Base-by-base conservation (phyloP, 2,329 filamentous ascomycete species). In the Sarocladiaceae sp. region DNA sequence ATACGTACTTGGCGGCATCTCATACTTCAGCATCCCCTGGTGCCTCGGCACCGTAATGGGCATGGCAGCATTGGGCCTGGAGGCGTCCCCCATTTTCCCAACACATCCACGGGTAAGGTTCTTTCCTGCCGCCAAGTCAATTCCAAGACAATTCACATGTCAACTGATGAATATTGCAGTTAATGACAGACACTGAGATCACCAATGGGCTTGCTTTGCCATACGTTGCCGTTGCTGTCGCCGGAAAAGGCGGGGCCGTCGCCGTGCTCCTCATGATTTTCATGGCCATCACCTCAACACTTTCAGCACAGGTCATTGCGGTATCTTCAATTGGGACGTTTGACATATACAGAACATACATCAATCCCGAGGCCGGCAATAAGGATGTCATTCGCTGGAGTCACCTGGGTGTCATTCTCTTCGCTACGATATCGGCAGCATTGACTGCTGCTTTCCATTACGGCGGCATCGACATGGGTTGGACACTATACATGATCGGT, bases 11-110 rank as follows among this genome's bases (percentile, higher is more conserved):
- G 90, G 90, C 4, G 90, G 90, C 25, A 77, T 95, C 1, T 84
- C 80, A 50, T 95, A 89, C 89, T 94, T 95, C 59, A 89, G 90
- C 1, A 92, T 95, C 51, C 90, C 90, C 1, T 94, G 87, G 84
- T 3, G 8, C 13, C 23, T 26, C 83, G 4, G 88, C 90, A 94
- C 87, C 1, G 94, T 89, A 2, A 88, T 94, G 84, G 90, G 90
- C 46, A 78, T 95, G 13, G 80, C 87, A 1, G 88, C 87, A 3
- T 76, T 94, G 10, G 86, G 88, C 1, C 76, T 94, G 2, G 89
- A 94, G 65, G 80, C 75, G 54, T 84, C 84, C 54, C 83, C 86
- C 0, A 72, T 74, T 4, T 90, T 88, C 69, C 87, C 87, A 0
- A 86, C 83, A 0, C 90, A 78, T 60, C 87, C 40, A 22, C n/a